phyloP scores from a whole-genome alignment of 495 filamentous ascomycete genomes.

The Hyphodiscus hymeniophilus region DNA sequence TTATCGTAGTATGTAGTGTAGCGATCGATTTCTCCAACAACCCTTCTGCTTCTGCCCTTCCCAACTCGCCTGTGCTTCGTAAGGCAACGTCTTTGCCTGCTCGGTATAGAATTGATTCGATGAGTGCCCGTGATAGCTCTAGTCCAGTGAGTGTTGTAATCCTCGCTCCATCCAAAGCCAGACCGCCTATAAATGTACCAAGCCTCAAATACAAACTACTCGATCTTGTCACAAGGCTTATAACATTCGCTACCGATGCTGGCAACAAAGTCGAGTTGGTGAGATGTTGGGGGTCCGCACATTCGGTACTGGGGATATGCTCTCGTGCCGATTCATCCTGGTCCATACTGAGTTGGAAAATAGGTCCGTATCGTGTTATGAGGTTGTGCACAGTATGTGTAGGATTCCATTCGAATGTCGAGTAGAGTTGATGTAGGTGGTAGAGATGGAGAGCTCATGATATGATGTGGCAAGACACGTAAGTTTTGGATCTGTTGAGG shows the following conservation, averaged over 20 bases:
- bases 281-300: background rate
- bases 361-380: background rate
- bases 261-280: conserved; percentile 51
- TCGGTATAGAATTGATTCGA: conserved; percentile 57
- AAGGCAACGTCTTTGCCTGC: conserved; percentile 60
- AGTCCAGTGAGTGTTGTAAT: conserved; percentile 61
- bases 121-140: conserved; percentile 55
- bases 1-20: conserved; percentile 53
- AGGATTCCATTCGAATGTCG: conserved; percentile 5
- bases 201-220: conserved; percentile 63
- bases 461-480: conserved; percentile 1
- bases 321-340: conserved; percentile 17
- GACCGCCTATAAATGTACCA: conserved; percentile 56
- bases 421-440: background rate
- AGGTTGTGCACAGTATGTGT: background rate
- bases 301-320: background rate
- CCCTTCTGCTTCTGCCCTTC: conserved; percentile 52
- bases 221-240: conserved; percentile 61
- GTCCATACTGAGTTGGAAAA: conserved; percentile 12
- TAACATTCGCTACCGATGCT: conserved; percentile 54
- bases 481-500: background rate
- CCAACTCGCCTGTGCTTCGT: conserved; percentile 44
- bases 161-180: conserved; percentile 56
- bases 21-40: conserved; percentile 56
- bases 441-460: background rate